Evolutionary conservation across 1,284 basidiomycete species (phyloP), one percentile per base, ranked within the genome.

Genomic region (Austroboletus novae-zelandiae): DNA sequence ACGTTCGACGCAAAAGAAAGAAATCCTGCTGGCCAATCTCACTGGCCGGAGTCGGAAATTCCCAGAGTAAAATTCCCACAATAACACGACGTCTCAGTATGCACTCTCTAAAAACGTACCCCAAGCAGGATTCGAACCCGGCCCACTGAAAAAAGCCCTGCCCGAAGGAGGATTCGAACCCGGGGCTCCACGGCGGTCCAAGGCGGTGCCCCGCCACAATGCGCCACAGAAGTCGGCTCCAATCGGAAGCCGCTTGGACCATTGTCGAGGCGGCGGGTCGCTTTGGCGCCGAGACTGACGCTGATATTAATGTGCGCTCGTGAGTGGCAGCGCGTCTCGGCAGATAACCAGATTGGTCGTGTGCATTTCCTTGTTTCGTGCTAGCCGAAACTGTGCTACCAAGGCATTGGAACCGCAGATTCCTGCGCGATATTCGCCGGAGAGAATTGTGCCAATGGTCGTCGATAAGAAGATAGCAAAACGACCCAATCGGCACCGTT

Each of bases 191-290:
- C 64, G 61, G 62, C 53, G 61, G 54, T n/a, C n/a, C n/a, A n/a
- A n/a, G 46, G 27, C 32, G 1, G 0, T 5, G 42, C 69, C 71
- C 72, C 71, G 71, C 71, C 69, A 67, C 65, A 71, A 70, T 70
- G 70, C 65, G 71, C 69, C 69, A 70, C 70, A 71, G 70, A 71
- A 23, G 20, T 23, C 20, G 20, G 20, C 20, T 23, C 5, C 20
- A 23, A 23, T 23, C 5, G 20, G 20, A 23, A 23, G 20, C 20
- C 20, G 20, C 20, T 23, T 5, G 5, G 4, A 23, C 20, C 20
- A 23, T 5, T 23, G 20, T 23, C 20, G 4, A 23, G 20, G 20
- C 20, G 20, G 20, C 20, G 20, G 20, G 20, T 23, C 20, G 20
- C 20, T 23, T 5, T 23, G 20, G 20, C 5, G 20, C 20, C 20